A percentile compares a stretch with the other conserved stretches of the same genome.
Evolutionary conservation across 352 stramenopile species (phyloP).

Genomic region (Albugo laibachii): DNA sequence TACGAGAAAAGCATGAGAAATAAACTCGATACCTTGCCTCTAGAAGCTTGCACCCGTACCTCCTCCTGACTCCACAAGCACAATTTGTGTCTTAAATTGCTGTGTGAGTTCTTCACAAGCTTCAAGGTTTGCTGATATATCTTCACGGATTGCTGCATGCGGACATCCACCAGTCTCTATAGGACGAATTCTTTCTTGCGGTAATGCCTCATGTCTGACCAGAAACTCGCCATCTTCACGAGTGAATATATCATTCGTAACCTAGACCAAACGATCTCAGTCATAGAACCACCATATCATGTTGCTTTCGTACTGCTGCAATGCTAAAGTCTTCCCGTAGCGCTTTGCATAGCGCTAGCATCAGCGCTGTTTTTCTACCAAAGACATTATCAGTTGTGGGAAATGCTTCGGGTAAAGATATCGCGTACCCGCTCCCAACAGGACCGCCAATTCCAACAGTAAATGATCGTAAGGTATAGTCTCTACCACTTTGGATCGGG

Average conservation of each 20-base stretch:
- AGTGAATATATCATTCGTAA: slow-evolving; percentile 99
- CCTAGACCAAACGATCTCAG: slow-evolving; percentile 11
- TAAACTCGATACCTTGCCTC: neutral
- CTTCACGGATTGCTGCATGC: slow-evolving; percentile 93
- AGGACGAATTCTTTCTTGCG: slow-evolving; percentile 79
- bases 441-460: slow-evolving; percentile 93
- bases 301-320: slow-evolving; percentile 22
- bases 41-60: slow-evolving; percentile 14
- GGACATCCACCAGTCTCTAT: slow-evolving; percentile 97
- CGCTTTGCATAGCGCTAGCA: slow-evolving; percentile 80
- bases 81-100: slow-evolving; percentile 62
- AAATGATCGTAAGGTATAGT: slow-evolving; percentile 78
- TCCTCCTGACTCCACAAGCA: slow-evolving; percentile 81
- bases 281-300: slow-evolving; percentile 2
- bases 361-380: slow-evolving; percentile 86
- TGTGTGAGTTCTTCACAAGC: slow-evolving; percentile 90
- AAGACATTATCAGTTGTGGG: neutral
- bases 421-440: slow-evolving; percentile 70
- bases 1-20: slow-evolving; percentile 4
- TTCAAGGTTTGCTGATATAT: slow-evolving; percentile 93
- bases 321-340: slow-evolving; percentile 73
- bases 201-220: slow-evolving; percentile 82
- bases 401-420: neutral
- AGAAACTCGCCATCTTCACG: slow-evolving; percentile 97
- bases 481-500: slow-evolving; percentile 19